These are phyloP conservation scores for Aureobasidium sp. DNA, from an alignment of 2,329 filamentous ascomycete species.

Conservation along the genomic window DNA sequence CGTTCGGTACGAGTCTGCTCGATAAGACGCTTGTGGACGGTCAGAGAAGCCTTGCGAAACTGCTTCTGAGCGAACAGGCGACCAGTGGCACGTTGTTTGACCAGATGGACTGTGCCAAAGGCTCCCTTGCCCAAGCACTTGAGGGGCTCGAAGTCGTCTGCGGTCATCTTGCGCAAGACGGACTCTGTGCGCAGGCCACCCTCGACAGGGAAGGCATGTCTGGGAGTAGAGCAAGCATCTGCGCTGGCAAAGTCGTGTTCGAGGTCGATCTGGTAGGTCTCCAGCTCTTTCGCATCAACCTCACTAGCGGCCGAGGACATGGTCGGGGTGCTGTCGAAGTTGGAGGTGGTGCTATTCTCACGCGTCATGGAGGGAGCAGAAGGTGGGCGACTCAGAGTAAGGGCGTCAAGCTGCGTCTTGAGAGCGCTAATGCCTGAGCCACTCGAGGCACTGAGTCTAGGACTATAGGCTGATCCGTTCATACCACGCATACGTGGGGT, in stretches of 20 bases:
- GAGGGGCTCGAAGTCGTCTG: constrained; percentile 81
- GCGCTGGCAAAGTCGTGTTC: constrained; percentile 76
- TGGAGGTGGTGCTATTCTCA: constrained; percentile 27
- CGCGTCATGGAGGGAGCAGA: constrained; percentile 42
- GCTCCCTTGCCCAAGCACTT: constrained; percentile 93
- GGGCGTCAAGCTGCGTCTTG: constrained; percentile 69
- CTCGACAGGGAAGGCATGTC: constrained; percentile 37
- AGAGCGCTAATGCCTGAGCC: constrained; percentile 66
- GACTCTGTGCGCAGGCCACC: constrained; percentile 47
- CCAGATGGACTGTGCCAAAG: constrained; percentile 88
- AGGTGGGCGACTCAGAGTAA: constrained; percentile 57
- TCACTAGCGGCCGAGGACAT: constrained; percentile 50
- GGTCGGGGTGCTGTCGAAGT: constrained; percentile 41
- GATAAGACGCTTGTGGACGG: constrained; percentile 89
- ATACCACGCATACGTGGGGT: constrained; percentile 33
- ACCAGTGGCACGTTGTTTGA: constrained; percentile 81
- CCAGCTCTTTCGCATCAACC: constrained; percentile 62
- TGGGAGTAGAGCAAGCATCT: constrained; percentile 37
- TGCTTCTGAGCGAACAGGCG: constrained; percentile 96
- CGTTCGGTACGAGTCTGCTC: constrained; percentile 98
- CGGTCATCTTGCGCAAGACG: constrained; percentile 71
- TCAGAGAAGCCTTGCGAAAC: constrained; percentile 92
- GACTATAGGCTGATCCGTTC: constrained; percentile 44
- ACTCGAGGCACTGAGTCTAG: constrained; percentile 30
- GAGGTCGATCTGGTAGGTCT: constrained; percentile 77